Conservation (phyloP, 1,139 yeast genomes). For the Groenewaldozyma sp. region DNA sequence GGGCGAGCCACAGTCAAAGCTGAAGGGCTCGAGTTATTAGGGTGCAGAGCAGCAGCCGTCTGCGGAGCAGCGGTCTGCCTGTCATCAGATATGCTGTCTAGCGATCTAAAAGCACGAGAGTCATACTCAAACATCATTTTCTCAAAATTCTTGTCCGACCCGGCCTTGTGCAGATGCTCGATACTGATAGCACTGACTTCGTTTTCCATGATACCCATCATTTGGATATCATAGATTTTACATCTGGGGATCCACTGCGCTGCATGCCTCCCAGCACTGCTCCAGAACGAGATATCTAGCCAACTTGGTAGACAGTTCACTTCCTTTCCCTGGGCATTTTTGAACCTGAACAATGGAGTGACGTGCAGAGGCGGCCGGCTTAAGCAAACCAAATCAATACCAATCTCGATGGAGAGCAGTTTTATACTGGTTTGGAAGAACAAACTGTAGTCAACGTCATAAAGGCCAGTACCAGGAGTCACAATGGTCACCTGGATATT, state of each 20-base stretch:
- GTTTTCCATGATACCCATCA: conserved; percentile 97
- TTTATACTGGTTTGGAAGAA: conserved; percentile 68
- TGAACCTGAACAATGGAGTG: conserved; percentile 76
- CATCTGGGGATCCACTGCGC: conserved; percentile 87
- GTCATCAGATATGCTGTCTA: conserved; percentile 16
- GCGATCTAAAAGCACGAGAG: conserved; percentile 27
- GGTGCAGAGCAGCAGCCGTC: neutral
- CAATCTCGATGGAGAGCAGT: conserved; percentile 68
- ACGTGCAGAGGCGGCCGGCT: conserved; percentile 88
- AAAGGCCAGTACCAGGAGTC: conserved; percentile 89
- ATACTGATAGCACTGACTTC: conserved; percentile 62
- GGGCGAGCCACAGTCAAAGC: conserved; percentile 7
- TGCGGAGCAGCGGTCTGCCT: conserved; percentile 16
- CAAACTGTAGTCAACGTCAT: conserved; percentile 80
- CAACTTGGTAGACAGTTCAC: conserved; percentile 85
- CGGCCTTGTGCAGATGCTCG: conserved; percentile 36
- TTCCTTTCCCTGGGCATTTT: conserved; percentile 27
- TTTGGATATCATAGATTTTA: conserved; percentile 87
- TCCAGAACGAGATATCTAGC: conserved; percentile 90
- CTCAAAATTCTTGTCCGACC: conserved; percentile 28
- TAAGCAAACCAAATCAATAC: conserved; percentile 80
- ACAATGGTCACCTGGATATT: conserved; percentile 76
- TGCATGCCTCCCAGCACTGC: conserved; percentile 33
- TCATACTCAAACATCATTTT: conserved; percentile 61
- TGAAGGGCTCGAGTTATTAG: conserved; percentile 16